Percentiles rank a stretch among this genome's conserved stretches.
Evolutionary conservation across 345 rosid genomes (phyloP).

Genomic region (Melaleuca quinquenervia): DNA sequence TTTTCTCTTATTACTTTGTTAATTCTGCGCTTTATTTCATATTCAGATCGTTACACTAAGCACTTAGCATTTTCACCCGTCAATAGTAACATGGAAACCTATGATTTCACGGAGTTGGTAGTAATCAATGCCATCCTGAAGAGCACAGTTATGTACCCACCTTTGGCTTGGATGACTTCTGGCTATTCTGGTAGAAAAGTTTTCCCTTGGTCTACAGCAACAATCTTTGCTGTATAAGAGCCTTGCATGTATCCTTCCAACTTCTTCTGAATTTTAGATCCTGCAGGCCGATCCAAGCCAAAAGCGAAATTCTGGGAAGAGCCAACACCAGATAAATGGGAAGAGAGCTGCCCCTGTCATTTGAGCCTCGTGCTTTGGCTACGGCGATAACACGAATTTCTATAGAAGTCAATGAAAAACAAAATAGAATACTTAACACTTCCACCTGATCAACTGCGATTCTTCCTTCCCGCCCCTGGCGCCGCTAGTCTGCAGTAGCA

Average conservation of each 20-base stretch:
- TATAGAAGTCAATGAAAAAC: background rate
- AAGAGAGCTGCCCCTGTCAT: background rate
- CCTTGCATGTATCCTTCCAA: background rate
- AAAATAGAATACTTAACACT: background rate
- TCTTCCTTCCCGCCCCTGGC: background rate
- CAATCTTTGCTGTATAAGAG: background rate
- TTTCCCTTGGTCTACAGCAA: background rate
- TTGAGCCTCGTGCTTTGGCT: background rate
- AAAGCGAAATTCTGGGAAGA: background rate
- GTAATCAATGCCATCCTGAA: background rate
- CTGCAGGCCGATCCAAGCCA: background rate
- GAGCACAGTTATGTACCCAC: background rate
- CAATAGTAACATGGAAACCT: background rate
- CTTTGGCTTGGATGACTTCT: background rate
- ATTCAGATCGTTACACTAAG: no score
- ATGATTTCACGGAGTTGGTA: background rate
- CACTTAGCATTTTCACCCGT: no score
- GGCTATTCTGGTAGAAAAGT: background rate
- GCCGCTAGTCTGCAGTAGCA: background rate
- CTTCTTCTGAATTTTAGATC: background rate
- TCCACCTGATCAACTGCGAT: background rate
- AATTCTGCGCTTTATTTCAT: no score
- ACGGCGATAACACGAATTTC: background rate
- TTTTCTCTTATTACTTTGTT: no score
- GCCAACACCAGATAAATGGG: background rate